Evolutionary conservation across 2,329 filamentous ascomycete species (phyloP).

Genomic region (Westerdykella sp.): DNA sequence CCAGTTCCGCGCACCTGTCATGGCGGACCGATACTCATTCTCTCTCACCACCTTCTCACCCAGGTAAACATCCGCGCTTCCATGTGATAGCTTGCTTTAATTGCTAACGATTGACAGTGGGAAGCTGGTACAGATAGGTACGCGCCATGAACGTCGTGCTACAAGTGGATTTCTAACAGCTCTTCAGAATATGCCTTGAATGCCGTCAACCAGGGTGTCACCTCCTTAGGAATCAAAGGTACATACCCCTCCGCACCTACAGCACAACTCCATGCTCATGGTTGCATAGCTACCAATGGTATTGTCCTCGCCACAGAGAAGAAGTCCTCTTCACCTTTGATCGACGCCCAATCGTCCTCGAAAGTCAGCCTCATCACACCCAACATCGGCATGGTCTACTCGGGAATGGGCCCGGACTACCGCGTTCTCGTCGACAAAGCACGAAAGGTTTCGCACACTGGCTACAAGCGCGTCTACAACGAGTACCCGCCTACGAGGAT

Average conservation of each 20-base stretch:
- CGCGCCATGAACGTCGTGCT: slow-evolving; percentile 9
- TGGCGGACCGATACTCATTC: slow-evolving; percentile 99
- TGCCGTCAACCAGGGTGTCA: slow-evolving; percentile 98
- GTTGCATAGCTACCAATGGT: slow-evolving; percentile 79
- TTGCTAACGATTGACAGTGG: slow-evolving; percentile 60
- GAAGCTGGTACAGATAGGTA: slow-evolving; percentile 98
- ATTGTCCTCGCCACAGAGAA: slow-evolving; percentile 99
- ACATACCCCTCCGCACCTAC: slow-evolving; percentile 15
- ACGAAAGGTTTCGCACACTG: slow-evolving; percentile 94
- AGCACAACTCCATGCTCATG: slow-evolving; percentile 4
- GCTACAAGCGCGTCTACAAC: slow-evolving; percentile 99
- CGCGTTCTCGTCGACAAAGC: slow-evolving; percentile 95
- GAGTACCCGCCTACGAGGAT: slow-evolving; percentile 99
- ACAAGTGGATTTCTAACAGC: slow-evolving; percentile 16
- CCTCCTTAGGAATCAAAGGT: slow-evolving; percentile 98
- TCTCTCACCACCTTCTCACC: slow-evolving; percentile 99
- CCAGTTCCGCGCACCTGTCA: slow-evolving; percentile 38
- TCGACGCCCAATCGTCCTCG: slow-evolving; percentile 88
- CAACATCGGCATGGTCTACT: slow-evolving; percentile 99
- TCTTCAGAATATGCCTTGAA: slow-evolving; percentile 91
- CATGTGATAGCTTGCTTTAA: slow-evolving; percentile 11
- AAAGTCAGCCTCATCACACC: slow-evolving; percentile 98
- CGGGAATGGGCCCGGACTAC: slow-evolving; percentile 98
- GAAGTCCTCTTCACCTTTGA: slow-evolving; percentile 96
- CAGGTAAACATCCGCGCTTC: slow-evolving; percentile 58